Conservation (phyloP, 2,329 filamentous ascomycete genomes). For the Cyphellophora attinorum region DNA sequence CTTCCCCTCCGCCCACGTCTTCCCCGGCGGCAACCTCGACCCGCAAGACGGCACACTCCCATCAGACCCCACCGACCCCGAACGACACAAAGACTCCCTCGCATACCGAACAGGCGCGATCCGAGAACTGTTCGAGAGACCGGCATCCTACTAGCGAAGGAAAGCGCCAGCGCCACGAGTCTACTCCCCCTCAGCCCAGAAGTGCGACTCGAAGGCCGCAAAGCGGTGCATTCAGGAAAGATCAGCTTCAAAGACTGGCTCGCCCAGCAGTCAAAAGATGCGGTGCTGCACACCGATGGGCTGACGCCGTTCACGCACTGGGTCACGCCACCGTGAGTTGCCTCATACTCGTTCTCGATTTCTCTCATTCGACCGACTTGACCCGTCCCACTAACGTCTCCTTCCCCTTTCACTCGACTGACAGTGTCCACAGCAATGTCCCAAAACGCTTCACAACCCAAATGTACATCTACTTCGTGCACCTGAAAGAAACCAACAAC, state of each 20-base stretch:
- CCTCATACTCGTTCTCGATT: background rate
- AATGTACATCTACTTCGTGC: constrained; percentile 73
- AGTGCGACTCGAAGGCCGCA: constrained; percentile 54
- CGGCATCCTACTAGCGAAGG: constrained; percentile 66
- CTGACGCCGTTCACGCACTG: constrained; percentile 80
- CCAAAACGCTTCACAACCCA: constrained; percentile 82
- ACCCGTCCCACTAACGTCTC: constrained; percentile 35
- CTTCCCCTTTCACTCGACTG: too few species aligned
- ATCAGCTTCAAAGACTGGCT: constrained; percentile 61
- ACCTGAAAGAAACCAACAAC: constrained; percentile 26
- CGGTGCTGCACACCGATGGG: constrained; percentile 49
- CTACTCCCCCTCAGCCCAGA: constrained; percentile 53
- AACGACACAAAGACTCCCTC: constrained; percentile 59
- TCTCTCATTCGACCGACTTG: background rate
- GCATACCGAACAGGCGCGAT: constrained; percentile 77
- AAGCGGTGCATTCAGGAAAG: constrained; percentile 57
- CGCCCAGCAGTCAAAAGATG: constrained; percentile 24
- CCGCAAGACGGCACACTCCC: constrained; percentile 62
- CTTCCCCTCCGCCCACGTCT: constrained; percentile 89
- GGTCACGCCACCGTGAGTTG: constrained; percentile 51
- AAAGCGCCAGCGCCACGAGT: constrained; percentile 27
- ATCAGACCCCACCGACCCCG: constrained; percentile 32
- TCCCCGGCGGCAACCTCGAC: constrained; percentile 75
- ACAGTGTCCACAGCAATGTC: constrained; percentile 40
- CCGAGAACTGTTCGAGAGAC: constrained; percentile 93